Evolutionary conservation across 306 rosid genomes (phyloP).

Genomic region (Canavalia gladiata): DNA sequence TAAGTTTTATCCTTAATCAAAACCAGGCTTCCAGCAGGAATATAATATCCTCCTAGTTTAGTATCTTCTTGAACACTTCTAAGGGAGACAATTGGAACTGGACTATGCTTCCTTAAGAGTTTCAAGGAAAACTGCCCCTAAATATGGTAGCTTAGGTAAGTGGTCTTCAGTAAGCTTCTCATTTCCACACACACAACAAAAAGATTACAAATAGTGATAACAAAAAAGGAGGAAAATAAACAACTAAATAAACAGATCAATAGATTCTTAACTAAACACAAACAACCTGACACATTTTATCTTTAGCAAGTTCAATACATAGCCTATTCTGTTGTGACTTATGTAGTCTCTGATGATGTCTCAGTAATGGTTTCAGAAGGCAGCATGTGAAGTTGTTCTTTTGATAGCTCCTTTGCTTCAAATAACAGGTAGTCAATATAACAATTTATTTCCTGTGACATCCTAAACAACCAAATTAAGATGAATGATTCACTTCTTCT

Average conservation of each 20-base stretch:
- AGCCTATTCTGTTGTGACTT: conserved; percentile 79
- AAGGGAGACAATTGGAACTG: conserved; percentile 71
- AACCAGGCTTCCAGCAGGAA: conserved; percentile 87
- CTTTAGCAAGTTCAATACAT: conserved; percentile 69
- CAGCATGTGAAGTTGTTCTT: conserved; percentile 67
- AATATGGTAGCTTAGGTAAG: conserved; percentile 63
- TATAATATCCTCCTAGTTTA: conserved; percentile 72
- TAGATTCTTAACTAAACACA: neutral
- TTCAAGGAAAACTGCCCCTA: conserved; percentile 82
- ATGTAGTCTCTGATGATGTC: conserved; percentile 66
- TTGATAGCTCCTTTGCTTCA: conserved; percentile 61
- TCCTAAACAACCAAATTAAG: conserved; percentile 30
- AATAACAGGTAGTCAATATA: conserved; percentile 63
- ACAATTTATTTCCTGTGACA: conserved; percentile 64
- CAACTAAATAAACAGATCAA: neutral
- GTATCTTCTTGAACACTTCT: conserved; percentile 81
- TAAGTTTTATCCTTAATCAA: no score
- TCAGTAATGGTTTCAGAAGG: conserved; percentile 78
- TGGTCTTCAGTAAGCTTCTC: conserved; percentile 62
- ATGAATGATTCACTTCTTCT: conserved; percentile 63
- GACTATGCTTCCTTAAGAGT: conserved; percentile 74
- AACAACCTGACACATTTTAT: conserved; percentile 63
- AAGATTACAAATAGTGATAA: neutral
- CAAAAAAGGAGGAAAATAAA: no score
- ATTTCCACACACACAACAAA: conserved; percentile 51